phyloP scores from a whole-genome alignment of 2,329 filamentous ascomycete genomes.

The Pestalotiopsis sp. region DNA sequence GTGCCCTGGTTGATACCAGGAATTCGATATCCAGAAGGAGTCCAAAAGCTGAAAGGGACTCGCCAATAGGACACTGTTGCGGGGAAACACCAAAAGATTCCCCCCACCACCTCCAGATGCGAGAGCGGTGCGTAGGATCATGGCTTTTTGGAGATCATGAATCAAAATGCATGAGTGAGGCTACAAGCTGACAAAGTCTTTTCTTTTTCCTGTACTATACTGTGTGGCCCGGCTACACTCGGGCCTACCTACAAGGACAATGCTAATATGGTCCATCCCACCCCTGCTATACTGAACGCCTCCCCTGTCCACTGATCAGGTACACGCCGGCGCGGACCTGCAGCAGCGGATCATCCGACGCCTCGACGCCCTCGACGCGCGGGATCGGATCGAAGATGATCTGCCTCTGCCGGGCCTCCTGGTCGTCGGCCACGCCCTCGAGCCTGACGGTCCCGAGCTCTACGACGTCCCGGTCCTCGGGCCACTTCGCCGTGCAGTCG shows the following conservation, averaged over 20 bases:
- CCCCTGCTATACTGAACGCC: conserved; percentile 42
- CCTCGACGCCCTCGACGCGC: conserved; percentile 52
- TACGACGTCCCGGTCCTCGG: conserved; percentile 48
- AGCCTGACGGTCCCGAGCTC: conserved; percentile 51
- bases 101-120: not conserved
- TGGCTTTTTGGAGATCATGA: not conserved
- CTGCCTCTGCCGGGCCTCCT: conserved; percentile 48
- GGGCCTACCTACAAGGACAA: not conserved
- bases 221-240: too few relatives aligned
- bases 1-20: not conserved
- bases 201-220: too few relatives aligned
- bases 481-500: conserved; percentile 44
- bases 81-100: not conserved
- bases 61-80: conserved; percentile 35
- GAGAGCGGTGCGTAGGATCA: not conserved
- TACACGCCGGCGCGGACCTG: conserved; percentile 58
- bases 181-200: not conserved
- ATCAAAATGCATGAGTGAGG: not conserved
- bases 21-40: not conserved
- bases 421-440: conserved; percentile 38
- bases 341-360: conserved; percentile 55
- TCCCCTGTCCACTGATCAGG: conserved; percentile 54
- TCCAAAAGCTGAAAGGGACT: conserved; percentile 34
- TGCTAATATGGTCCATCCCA: not conserved
- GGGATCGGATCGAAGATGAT: conserved; percentile 62